Base-by-base conservation (phyloP, 306 rosid genomes). In the Trifolium fragiferum region DNA sequence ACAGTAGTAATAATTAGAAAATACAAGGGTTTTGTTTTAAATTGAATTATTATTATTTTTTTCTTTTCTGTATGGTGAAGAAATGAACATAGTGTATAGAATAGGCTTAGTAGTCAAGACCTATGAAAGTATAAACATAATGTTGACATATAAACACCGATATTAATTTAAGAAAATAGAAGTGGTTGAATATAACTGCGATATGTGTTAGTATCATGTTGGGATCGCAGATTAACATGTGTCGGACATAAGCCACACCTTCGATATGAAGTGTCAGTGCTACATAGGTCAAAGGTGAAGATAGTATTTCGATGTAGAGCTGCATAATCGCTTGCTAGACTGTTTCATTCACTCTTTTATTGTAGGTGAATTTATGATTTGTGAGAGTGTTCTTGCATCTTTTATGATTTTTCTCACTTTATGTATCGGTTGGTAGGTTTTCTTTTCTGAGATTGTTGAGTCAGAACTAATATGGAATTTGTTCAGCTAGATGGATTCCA, bases 281-380 rank as follows among this genome's bases (percentile, higher is more conserved):
- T 10, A 4, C 7, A 55, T 3, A 54, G 33, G 62, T 21, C 1
- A 21, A 21, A 13, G 33, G 6, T 30, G 6, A 30, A 30, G 33
- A 30, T 51, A 27, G 40, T 78, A 27, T 30, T 70, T 35, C 4
- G 19, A 35, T 19, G 1, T 35, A 16, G 54, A 38, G 41, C 12
- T 47, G 76, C 35, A 21, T 19, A 43, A 41, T 13, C 9, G n/a
- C n/a, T 54, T 65, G 63, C 40, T 12, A 23, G 57, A 46, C 65
- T 33, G 14, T 76, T 53, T 58, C 58, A 18, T 18, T 41, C 16
- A 4, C 11, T 55, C 27, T 37, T 19, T 19, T 43, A 43, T 14
- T 53, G 41, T 32, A 13, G 67, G 61, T 15, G 51, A 74, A 73
- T 13, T 68, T 10, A 19, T 60, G 60, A 40, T 10, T 38, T 38